A percentile compares a stretch with the other conserved stretches of the same genome.
Conservation (phyloP, 2,329 filamentous ascomycete genomes). For the Exophiala alcalophila region DNA sequence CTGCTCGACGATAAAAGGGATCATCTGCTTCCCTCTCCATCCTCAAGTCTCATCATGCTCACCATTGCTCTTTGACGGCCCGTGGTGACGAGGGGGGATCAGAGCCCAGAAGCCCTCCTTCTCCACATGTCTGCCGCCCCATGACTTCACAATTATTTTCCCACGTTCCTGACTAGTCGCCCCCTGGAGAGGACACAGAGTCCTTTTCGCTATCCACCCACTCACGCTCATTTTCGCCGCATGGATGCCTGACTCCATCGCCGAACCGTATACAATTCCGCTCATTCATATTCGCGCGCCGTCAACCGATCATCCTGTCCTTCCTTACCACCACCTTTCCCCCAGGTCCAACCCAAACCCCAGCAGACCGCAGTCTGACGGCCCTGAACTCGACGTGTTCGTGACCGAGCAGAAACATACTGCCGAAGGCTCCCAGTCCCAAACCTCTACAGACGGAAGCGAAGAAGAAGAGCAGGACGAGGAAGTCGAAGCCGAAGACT, state of each 20-base stretch:
- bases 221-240: constrained; percentile 22
- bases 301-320: constrained; percentile 14
- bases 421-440: neutral
- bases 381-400: constrained; percentile 22
- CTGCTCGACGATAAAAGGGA: no score
- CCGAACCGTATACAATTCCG: constrained; percentile 28
- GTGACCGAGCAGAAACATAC: neutral
- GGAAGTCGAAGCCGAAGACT: constrained; percentile 20
- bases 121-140: constrained; percentile 1
- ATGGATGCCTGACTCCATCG: constrained; percentile 32
- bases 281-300: constrained; percentile 22
- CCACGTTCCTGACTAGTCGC: constrained; percentile 4
- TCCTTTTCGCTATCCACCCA: constrained; percentile 22
- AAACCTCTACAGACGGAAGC: constrained; percentile 1
- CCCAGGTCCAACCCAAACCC: neutral
- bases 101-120: constrained; percentile 7
- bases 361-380: constrained; percentile 4
- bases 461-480: constrained; percentile 16
- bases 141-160: constrained; percentile 14
- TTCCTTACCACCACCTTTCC: constrained; percentile 24
- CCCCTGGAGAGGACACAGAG: constrained; percentile 26
- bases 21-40: no score
- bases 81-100: constrained; percentile 8
- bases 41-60: no score
- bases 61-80: no score